Evolutionary conservation across 2,329 filamentous ascomycete genomes (phyloP), one percentile per base, ranked within the genome.

Genomic region (Claviceps capensis): DNA sequence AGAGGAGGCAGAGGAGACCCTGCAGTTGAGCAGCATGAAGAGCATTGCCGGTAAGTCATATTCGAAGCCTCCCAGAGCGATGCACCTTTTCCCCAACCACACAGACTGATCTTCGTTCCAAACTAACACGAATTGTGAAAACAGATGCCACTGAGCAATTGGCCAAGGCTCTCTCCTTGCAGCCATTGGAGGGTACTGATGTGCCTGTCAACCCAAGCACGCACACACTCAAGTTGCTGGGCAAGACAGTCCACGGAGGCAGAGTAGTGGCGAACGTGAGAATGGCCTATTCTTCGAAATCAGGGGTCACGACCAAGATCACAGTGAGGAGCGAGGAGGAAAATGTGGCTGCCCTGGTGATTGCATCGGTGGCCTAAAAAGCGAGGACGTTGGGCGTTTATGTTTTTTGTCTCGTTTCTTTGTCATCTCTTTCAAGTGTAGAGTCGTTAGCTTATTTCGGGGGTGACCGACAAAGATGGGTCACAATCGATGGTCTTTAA

Each of bases 221-320:
- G 56, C 93, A 98, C 69, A 90, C 89, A 4, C 83, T 98, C 65
- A 97, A 95, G 73, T 76, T 98, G 38, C 86, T 96, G 67, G 93
- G 93, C 65, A 97, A 96, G 81, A 95, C 88, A 44, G 84, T 97
- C 56, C 83, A 80, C 37, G 93, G 91, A 38, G 93, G 93, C 59
- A 85, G 85, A 63, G 91, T 98, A 16, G 88, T 90, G 52, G 86
- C 86, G 55, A 83, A 81, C 58, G 82, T 97, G 57, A 81, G 89
- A 69, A 95, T 98, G 90, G 93, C 90, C 1, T 96, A 82, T 71
- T 94, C 88, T 55, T 82, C 86, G 62, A 95, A 94, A 77, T 85
- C 84, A 48, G 93, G 93, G 50, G 89, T 97, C 26, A 96, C 93
- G 53, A 94, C 91, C 63, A 97, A 97, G 79, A 88, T 98, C 61